Evolutionary conservation across 371 early-diverging fungal species (phyloP).

Genomic region (Mucor ambiguus): DNA sequence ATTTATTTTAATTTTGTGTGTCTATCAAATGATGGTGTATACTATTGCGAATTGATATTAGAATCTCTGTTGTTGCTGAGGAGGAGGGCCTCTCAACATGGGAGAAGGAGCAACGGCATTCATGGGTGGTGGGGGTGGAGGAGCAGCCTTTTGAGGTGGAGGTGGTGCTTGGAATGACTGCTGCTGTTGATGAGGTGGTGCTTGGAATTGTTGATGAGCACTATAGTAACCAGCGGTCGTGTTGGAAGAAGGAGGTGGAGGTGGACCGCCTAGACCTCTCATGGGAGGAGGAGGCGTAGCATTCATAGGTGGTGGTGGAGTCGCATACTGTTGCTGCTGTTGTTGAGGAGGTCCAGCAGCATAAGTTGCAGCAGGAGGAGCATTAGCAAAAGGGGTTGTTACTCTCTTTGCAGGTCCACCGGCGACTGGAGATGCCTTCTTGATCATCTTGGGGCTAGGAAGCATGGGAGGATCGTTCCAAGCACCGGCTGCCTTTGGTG

Average conservation of each 20-base stretch:
- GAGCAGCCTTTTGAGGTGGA: background rate
- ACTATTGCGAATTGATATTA: background rate
- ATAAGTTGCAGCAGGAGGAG: conserved; percentile 32
- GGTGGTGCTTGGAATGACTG: conserved; percentile 11
- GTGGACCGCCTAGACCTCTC: conserved; percentile 5
- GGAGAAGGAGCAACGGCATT: conserved; percentile 14
- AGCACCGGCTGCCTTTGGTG: conserved; percentile 30
- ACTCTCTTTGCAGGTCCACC: conserved; percentile 32
- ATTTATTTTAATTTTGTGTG: background rate
- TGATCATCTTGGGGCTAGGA: conserved; percentile 20
- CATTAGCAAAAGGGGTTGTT: conserved; percentile 41
- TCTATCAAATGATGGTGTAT: background rate
- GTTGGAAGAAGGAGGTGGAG: conserved; percentile 21
- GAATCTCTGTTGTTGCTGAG: background rate
- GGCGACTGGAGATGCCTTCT: conserved; percentile 17
- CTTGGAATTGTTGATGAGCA: conserved; percentile 19
- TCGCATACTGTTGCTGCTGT: conserved; percentile 8
- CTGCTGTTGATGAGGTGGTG: conserved; percentile 4
- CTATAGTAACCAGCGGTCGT: conserved; percentile 16
- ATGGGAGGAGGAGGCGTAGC: conserved; percentile 18
- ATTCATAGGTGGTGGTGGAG: conserved; percentile 15
- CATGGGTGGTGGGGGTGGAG: conserved; percentile 14
- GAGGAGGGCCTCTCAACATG: background rate
- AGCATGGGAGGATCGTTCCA: conserved; percentile 63
- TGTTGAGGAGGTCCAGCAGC: conserved; percentile 25